Conservation (phyloP, 108 stramenopile genomes). For the Schizochytrium sp. region DNA sequence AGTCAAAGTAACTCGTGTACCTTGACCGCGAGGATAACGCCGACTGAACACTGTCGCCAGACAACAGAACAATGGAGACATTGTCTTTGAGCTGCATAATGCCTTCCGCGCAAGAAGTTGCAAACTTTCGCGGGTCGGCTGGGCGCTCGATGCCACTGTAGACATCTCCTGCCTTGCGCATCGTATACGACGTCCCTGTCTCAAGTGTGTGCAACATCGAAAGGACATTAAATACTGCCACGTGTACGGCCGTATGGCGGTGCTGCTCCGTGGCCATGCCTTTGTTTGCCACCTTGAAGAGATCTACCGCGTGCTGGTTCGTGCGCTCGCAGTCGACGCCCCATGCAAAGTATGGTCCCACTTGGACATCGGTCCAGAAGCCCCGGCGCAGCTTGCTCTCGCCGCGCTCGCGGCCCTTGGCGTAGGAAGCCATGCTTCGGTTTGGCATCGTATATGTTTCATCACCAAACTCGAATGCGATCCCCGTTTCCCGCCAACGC, state of each 20-base stretch:
- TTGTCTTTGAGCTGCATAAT: background rate
- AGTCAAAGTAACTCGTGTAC: background rate
- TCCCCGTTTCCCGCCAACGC: slow-evolving; percentile 54
- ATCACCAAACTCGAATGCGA: slow-evolving; percentile 66
- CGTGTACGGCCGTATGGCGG: slow-evolving; percentile 54
- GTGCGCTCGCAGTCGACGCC: slow-evolving; percentile 44
- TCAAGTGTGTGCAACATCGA: slow-evolving; percentile 51
- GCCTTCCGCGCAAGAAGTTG: background rate
- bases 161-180: slow-evolving; percentile 32
- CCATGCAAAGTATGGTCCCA: slow-evolving; percentile 49
- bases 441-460: slow-evolving; percentile 54
- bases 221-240: slow-evolving; percentile 53
- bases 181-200: slow-evolving; percentile 27
- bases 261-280: slow-evolving; percentile 61
- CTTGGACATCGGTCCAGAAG: slow-evolving; percentile 58
- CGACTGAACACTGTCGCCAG: background rate
- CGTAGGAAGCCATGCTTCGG: slow-evolving; percentile 39
- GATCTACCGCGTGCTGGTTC: slow-evolving; percentile 40
- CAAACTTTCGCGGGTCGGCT: background rate
- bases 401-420: slow-evolving; percentile 34
- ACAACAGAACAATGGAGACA: background rate
- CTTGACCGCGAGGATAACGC: background rate
- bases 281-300: slow-evolving; percentile 56
- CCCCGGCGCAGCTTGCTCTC: slow-evolving; percentile 43
- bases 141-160: slow-evolving; percentile 36